Evolutionary conservation across 1,284 basidiomycete species (phyloP).

Genomic region (Cryptococcus sp.): DNA sequence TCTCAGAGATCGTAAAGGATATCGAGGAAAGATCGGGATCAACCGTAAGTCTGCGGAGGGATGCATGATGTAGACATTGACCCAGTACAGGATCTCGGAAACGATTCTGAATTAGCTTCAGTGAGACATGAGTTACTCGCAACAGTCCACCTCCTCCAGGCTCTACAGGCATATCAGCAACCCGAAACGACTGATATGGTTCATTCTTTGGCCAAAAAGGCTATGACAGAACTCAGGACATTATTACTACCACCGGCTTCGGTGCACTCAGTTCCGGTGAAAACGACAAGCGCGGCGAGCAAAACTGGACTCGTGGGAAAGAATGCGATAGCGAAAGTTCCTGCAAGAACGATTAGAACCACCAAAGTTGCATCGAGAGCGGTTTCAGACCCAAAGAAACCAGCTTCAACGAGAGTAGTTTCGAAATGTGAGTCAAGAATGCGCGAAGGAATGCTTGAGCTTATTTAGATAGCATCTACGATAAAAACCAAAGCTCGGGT

Average conservation of each 20-base stretch:
- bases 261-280: not conserved
- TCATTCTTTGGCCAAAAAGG: constrained; percentile 10
- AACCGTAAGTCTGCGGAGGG: not conserved
- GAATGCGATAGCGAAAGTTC: not conserved
- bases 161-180: constrained; percentile 26
- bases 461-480: not conserved
- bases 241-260: constrained; percentile 24
- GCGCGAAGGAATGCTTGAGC: not conserved
- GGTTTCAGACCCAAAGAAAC: not conserved
- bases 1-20: constrained; percentile 13
- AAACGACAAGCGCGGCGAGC: not conserved
- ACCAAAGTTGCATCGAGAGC: not conserved
- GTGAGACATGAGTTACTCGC: constrained; percentile 26
- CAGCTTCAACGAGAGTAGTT: not conserved
- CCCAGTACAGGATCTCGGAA: constrained; percentile 6
- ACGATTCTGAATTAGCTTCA: constrained; percentile 13
- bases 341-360: not conserved
- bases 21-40: not conserved
- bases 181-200: constrained; percentile 12
- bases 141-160: constrained; percentile 14
- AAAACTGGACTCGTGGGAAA: not conserved
- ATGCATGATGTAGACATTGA: not conserved
- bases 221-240: constrained; percentile 17
- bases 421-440: not conserved
- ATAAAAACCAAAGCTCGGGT: not conserved